These are phyloP conservation scores for Dothiorella sarmentorum DNA, from an alignment of 2,329 filamentous ascomycete species.

Conservation along the genomic window DNA sequence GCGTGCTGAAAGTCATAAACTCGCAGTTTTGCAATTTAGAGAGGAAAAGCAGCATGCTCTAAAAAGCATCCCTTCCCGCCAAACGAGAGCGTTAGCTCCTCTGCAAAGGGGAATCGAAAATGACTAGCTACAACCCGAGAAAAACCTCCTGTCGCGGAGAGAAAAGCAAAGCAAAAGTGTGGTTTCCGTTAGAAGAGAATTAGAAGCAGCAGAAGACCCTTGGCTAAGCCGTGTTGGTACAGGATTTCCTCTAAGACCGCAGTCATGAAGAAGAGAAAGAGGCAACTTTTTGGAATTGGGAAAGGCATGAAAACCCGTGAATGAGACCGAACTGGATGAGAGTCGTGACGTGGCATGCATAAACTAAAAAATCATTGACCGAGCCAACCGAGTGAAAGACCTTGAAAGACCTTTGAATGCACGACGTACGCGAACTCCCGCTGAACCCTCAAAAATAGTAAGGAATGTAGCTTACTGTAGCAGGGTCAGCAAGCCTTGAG, in stretches of 20 bases:
- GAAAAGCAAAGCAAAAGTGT: constrained; percentile 14
- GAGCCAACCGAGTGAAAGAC: constrained; percentile 20
- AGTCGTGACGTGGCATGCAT: constrained; percentile 20
- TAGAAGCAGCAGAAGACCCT: constrained; percentile 19
- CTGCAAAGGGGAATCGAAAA: constrained; percentile 19
- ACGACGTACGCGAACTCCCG: constrained; percentile 20
- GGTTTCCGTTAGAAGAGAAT: constrained; percentile 16
- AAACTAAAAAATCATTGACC: constrained; percentile 22
- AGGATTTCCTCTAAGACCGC: constrained; percentile 21
- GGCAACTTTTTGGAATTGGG: constrained; percentile 20
- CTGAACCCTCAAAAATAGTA: constrained; percentile 24
- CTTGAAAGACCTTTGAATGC: constrained; percentile 20
- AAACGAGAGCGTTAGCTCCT: constrained; percentile 16
- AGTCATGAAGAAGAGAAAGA: constrained; percentile 18
- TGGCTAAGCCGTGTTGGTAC: constrained; percentile 20
- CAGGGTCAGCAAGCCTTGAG: constrained; percentile 15
- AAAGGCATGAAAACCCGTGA: constrained; percentile 18
- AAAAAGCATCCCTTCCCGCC: constrained; percentile 19
- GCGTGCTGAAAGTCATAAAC: constrained; percentile 16
- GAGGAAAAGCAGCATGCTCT: constrained; percentile 19
- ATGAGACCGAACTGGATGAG: constrained; percentile 20
- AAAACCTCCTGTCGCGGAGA: constrained; percentile 15
- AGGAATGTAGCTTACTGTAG: constrained; percentile 20
- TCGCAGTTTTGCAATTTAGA: constrained; percentile 19
- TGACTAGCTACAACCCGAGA: constrained; percentile 20